Conservation (phyloP, 1,139 yeast genomes). For the Saccharomyces hybrid region DNA sequence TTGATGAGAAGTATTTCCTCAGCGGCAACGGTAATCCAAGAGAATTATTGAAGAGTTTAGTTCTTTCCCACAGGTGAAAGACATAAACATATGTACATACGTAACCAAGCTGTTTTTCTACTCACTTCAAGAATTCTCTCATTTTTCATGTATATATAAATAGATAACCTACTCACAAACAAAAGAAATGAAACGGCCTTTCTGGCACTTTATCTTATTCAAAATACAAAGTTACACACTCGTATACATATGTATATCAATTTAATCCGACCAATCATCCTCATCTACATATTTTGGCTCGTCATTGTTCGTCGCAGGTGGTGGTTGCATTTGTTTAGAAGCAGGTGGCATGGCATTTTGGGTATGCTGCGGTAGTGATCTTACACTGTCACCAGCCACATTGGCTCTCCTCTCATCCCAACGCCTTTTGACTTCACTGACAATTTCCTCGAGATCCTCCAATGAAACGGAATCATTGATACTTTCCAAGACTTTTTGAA, state of each 20-base stretch:
- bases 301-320: conserved; percentile 7
- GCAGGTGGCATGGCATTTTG: conserved; percentile 4
- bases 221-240: not conserved
- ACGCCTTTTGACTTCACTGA: conserved; percentile 38
- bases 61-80: conserved; percentile 20
- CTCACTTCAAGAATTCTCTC: not conserved
- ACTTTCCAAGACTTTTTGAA: conserved; percentile 71
- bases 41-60: conserved; percentile 47
- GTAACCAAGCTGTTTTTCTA: too few relatives aligned
- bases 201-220: not conserved
- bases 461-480: conserved; percentile 81
- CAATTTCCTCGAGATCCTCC: conserved; percentile 55
- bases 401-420: conserved; percentile 42
- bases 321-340: conserved; percentile 3
- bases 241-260: too few relatives aligned
- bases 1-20: conserved; percentile 48
- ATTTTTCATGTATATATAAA: conserved; percentile 2
- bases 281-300: conserved; percentile 31
- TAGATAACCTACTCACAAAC: not conserved
- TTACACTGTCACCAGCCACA: not conserved
- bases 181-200: not conserved
- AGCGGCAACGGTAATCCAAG: conserved; percentile 82
- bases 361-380: not conserved
- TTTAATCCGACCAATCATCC: conserved; percentile 31
- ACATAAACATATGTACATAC: not conserved